Evolutionary conservation across 2,329 filamentous ascomycete species (phyloP).

Genomic region (Pezicula carpinea): DNA sequence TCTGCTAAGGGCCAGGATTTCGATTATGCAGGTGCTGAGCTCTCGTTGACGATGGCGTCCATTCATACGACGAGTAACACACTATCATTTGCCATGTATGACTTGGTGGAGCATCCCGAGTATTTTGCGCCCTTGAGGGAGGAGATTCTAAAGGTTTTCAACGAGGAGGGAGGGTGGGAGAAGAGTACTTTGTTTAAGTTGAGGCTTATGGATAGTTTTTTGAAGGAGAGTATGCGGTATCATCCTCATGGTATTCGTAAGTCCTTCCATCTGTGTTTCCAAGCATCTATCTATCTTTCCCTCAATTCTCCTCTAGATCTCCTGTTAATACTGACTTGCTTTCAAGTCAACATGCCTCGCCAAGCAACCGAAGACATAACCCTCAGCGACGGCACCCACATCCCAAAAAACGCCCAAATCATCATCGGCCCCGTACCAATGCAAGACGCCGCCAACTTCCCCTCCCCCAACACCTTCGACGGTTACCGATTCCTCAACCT

Average conservation of each 20-base stretch:
- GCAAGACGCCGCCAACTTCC: slow-evolving; percentile 17
- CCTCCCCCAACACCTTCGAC: slow-evolving; percentile 11
- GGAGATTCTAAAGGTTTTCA: slow-evolving; percentile 34
- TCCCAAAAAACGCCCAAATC: slow-evolving; percentile 18
- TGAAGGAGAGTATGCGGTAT: slow-evolving; percentile 33
- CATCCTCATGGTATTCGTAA: slow-evolving; percentile 29
- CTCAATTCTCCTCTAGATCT: background rate
- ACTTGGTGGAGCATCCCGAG: slow-evolving; percentile 43
- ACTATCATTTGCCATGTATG: slow-evolving; percentile 45
- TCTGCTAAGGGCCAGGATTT: slow-evolving; percentile 26
- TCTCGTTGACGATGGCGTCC: slow-evolving; percentile 39
- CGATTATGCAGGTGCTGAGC: slow-evolving; percentile 31
- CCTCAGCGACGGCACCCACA: slow-evolving; percentile 27
- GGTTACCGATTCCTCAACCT: slow-evolving; percentile 17
- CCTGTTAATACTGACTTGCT: background rate
- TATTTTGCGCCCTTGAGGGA: slow-evolving; percentile 22
- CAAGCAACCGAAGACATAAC: slow-evolving; percentile 15
- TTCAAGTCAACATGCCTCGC: slow-evolving; percentile 19
- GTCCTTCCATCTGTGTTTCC: too few relatives aligned
- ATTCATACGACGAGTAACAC: slow-evolving; percentile 46
- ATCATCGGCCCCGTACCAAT: slow-evolving; percentile 12
- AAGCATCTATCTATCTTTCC: too few relatives aligned
- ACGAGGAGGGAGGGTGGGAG: slow-evolving; percentile 29
- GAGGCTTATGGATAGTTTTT: slow-evolving; percentile 33
- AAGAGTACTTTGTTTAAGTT: slow-evolving; percentile 15